Conservation (phyloP, 805 yeast species). For the Starmera quercuum region DNA sequence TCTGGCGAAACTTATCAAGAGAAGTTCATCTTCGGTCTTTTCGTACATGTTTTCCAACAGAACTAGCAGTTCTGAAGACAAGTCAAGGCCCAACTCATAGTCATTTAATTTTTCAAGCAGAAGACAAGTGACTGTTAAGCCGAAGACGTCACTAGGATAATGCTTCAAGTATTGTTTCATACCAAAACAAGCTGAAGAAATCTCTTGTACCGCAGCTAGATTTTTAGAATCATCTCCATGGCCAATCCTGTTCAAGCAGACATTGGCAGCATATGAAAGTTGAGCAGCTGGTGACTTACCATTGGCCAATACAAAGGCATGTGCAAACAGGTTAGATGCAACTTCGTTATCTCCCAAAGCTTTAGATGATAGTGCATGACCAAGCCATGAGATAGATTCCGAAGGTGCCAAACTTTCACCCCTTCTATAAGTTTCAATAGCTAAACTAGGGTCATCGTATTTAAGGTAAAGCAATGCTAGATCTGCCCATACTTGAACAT, state of each 20-base stretch:
- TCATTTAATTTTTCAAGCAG: conserved; percentile 66
- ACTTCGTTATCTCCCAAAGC: conserved; percentile 38
- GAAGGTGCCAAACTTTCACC: conserved; percentile 82
- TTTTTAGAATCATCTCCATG: conserved; percentile 42
- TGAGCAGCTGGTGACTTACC: conserved; percentile 67
- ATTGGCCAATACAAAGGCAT: conserved; percentile 70
- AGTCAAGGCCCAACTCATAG: conserved; percentile 43
- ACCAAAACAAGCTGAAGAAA: conserved; percentile 61
- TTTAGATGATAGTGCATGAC: conserved; percentile 62
- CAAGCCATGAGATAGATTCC: conserved; percentile 72
- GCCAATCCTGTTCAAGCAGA: conserved; percentile 39
- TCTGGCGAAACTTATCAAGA: conserved; percentile 42
- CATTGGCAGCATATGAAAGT: conserved; percentile 58
- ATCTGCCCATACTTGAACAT: conserved; percentile 70
- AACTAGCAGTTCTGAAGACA: conserved; percentile 38
- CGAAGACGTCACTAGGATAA: conserved; percentile 49
- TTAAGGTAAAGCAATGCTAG: conserved; percentile 70
- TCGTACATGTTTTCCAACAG: conserved; percentile 53
- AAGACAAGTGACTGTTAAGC: conserved; percentile 45
- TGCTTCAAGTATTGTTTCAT: conserved; percentile 56
- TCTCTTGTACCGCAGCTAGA: conserved; percentile 53
- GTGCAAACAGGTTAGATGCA: conserved; percentile 61
- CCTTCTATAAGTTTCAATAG: conserved; percentile 61
- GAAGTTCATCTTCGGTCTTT: conserved; percentile 37
- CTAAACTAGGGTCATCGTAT: conserved; percentile 61